Evolutionary conservation across 768 basidiomycete species (phyloP), one percentile per base, ranked within the genome.

Genomic region (Suillus luteus): DNA sequence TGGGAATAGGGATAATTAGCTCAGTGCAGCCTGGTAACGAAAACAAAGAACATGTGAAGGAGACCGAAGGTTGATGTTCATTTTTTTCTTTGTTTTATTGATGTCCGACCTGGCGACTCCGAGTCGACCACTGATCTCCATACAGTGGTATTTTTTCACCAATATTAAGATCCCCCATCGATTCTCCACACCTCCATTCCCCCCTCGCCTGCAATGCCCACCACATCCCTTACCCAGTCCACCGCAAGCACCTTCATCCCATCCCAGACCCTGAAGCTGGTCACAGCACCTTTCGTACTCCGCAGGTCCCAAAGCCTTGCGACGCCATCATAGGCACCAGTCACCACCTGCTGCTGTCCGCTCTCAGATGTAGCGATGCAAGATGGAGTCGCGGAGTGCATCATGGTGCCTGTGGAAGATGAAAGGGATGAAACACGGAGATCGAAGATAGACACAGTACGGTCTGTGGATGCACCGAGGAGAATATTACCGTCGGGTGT

Each of bases 231-330:
- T 27, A 71, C 80, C 88, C 85, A 86, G 70, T 88, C 86, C 24
- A 87, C 78, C 62, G 80, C 76, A 62, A 91, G 67, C 1, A 91
- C 80, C 69, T 90, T 91, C 70, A 81, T 79, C 3, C 82, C 83
- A 8, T 86, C 83, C 83, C 85, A 87, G 3, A 80, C 82, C 54
- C 82, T 83, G 70, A 93, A 88, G 64, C 79, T 85, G 22, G 88
- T 81, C 51, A 93, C 79, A 1, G 90, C 85, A n/a, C 81, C 78
- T 68, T 88, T 86, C 15, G 82, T 80, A 67, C 89, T 93, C 4
- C 92, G 81, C 31, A 91, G 71, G 71, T 95, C 93, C 91, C 92
- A 95, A 5, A 94, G 72, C 8, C 91, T 80, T 0, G 89, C 90
- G 1, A 87, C 77, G 14, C 92, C 91, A 63, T 94, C 92, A 70